Conservation (phyloP, 371 early-diverging fungal genomes). For the Saksenaea oblongispora region DNA sequence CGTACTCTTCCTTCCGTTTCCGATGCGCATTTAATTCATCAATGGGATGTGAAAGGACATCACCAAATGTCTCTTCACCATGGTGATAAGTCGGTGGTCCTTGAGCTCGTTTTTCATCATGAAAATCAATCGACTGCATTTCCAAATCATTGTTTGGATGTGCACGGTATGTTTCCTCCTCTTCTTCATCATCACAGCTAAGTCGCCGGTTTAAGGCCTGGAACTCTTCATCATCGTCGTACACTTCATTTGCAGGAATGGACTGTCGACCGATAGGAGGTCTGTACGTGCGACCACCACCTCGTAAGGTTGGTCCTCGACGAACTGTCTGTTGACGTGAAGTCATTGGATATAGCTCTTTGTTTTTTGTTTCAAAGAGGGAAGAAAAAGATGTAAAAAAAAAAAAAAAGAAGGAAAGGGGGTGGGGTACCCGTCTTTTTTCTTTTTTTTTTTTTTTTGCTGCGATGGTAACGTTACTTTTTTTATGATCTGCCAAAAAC, state of each 20-base stretch:
- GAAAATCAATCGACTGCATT: conserved; percentile 1
- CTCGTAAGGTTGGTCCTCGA: conserved; percentile 6
- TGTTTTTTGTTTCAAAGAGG: neutral
- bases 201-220: neutral
- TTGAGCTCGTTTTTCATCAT: conserved; percentile 1
- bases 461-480: neutral
- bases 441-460: neutral
- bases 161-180: neutral
- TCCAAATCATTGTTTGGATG: conserved; percentile 5
- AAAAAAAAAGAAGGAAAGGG: neutral
- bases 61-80: conserved; percentile 49
- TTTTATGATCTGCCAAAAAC: conserved; percentile 3
- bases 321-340: conserved; percentile 1
- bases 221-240: conserved; percentile 41
- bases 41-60: conserved; percentile 40
- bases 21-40: conserved; percentile 39
- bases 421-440: neutral
- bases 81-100: conserved; percentile 33
- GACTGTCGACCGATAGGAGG: conserved; percentile 29
- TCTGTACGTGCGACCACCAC: conserved; percentile 24
- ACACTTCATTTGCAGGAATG: conserved; percentile 2
- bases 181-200: neutral
- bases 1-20: conserved; percentile 26
- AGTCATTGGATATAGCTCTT: neutral
- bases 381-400: neutral